Base-by-base conservation (phyloP, 805 yeast species). In the Saturnispora dispora region DNA sequence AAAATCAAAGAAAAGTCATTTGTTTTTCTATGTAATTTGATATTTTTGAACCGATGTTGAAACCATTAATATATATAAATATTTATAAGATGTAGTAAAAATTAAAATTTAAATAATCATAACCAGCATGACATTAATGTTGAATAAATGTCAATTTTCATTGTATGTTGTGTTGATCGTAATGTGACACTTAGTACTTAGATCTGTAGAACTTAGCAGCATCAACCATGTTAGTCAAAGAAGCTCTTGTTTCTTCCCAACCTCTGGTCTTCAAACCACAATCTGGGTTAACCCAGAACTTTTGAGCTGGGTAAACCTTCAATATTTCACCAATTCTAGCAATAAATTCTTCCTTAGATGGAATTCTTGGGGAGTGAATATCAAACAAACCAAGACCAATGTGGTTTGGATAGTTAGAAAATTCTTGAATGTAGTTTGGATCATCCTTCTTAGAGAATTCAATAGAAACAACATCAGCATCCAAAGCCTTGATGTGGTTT, bases 261-360 rank as follows among this genome's bases (percentile, higher is more conserved):
- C 96, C 96, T 85, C 99, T 90, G 73, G 99, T 93, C 87, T 93
- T 93, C 75, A 93, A 83, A 83, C 99, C 99, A 83, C 99, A 93
- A 80, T 93, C 99, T 69, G 99, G 99, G 95, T 93, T 93, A 71
- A 93, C 95, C 99, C 99, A 93, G 83, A 93, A 87, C 76, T 90
- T 91, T 74, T 87, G 88, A 70, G 93, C 95, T 72, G 97, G 97
- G 81, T 91, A 91, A 56, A 87, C 93, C 79, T 89, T 88, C 75
- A 93, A 78, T 78, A 93, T 90, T 72, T 88, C 93, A 69, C 82
- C 82, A 69, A 93, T 88, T 78, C 96, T 89, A 70, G 83, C 75
- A 72, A 88, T 83, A 75, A 93, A 91, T 78, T 93, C 99, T 72
- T 86, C 89, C 77, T 85, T 86, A 55, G 99, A 90, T 68, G 99